Evolutionary conservation across 1,284 basidiomycete genomes (phyloP).

Genomic region (Meripilus lineatus): DNA sequence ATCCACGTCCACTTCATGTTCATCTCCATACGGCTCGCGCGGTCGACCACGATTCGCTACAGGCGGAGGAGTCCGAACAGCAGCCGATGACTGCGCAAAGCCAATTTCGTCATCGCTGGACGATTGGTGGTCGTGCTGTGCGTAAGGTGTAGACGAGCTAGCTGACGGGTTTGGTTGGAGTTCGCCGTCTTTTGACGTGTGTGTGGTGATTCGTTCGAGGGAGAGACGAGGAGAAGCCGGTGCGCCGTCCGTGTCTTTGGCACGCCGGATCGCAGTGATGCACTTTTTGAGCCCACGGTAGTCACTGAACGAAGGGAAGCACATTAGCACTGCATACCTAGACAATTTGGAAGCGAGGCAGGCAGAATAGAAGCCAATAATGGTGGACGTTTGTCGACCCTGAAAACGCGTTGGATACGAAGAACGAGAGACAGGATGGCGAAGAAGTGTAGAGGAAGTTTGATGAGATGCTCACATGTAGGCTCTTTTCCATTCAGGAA

Average conservation of each 20-base stretch:
- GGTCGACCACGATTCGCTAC: background rate
- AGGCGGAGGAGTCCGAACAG: background rate
- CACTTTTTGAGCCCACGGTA: slow-evolving; percentile 70
- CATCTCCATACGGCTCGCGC: background rate
- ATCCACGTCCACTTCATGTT: too few species aligned
- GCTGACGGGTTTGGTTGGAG: background rate
- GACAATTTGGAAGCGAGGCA: background rate
- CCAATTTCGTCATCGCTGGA: background rate
- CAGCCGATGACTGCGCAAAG: background rate
- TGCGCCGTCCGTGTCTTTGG: slow-evolving; percentile 21
- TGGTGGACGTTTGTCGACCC: too few species aligned
- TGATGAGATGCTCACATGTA: slow-evolving; percentile 76
- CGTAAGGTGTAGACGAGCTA: background rate
- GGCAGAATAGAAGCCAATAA: too few species aligned
- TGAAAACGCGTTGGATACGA: too few species aligned
- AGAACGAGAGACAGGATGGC: too few species aligned
- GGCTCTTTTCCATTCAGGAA: slow-evolving; percentile 77
- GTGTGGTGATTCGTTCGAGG: slow-evolving; percentile 9
- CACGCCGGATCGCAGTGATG: slow-evolving; percentile 52
- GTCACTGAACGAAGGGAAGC: slow-evolving; percentile 44
- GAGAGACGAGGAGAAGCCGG: slow-evolving; percentile 7
- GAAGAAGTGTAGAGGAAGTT: too few species aligned
- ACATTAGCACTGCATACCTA: too few species aligned
- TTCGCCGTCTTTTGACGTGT: background rate
- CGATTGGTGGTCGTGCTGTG: too few species aligned